Base-by-base conservation (phyloP, 345 rosid genomes). In the Boechera retrofracta region DNA sequence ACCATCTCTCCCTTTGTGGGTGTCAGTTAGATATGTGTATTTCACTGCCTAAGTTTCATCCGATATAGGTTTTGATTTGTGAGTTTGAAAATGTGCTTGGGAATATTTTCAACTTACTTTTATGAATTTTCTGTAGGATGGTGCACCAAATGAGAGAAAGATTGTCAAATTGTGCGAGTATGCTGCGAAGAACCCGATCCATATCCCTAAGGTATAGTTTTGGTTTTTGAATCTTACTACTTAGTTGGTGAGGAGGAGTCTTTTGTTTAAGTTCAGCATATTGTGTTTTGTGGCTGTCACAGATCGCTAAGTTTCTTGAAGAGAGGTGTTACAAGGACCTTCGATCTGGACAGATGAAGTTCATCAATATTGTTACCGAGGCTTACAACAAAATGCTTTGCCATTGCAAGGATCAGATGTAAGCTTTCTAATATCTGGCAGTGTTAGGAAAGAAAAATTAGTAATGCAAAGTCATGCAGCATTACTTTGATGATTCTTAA, bases 241-340 rank as follows among this genome's bases (percentile, higher is more conserved):
- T 26, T 57, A 2, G 71, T 55, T n/a, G 42, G 60, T 71, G 7
- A 10, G 26, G 15, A 62, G 12, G 26, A 29, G 63, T 11, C 53
- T 63, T 56, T 52, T 55, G 53, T 48, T 10, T 44, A 31, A 77
- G 31, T 53, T 64, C 7, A 41, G 63, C 36, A 4, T 10, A 10
- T 48, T 77, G 61, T 67, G 67, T 63, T n/a, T 78, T 41, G 33
- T 69, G 41, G 16, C 64, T 75, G 64, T 65, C 32, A 52, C 77
- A 95, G 99, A 95, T 95, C 82, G 96, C 89, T 11, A 88, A 88
- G 55, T 88, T 82, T 83, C 99, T 95, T 26, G 99, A 95, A 85
- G 98, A 95, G 74, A 85, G 94, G 79, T 92, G 93, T 82, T 86
- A 69, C 83, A 95, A 88, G 87, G 98, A 95, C 74, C 84, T 95